Percentiles rank a stretch among this genome's conserved stretches.
Evolutionary conservation across 108 stramenopile species (phyloP).

Genomic region (Mediolabrus comicus): DNA sequence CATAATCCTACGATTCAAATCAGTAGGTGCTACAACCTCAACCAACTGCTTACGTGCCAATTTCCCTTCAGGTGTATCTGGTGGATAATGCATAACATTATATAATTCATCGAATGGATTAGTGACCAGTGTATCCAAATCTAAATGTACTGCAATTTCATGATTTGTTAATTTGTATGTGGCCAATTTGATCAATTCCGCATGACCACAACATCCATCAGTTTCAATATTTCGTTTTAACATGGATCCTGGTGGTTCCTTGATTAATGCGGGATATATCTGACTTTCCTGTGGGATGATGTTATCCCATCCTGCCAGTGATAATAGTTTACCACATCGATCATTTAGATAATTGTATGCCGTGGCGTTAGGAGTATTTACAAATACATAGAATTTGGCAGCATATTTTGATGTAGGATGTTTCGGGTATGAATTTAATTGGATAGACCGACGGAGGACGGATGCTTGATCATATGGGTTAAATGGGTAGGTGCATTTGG

Average conservation of each 20-base stretch:
- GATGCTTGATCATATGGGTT: slow-evolving; percentile 52
- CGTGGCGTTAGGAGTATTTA: slow-evolving; percentile 22
- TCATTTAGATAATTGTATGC: not conserved
- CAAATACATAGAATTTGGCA: slow-evolving; percentile 52
- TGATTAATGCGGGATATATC: slow-evolving; percentile 24
- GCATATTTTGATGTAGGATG: slow-evolving; percentile 26
- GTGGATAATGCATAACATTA: slow-evolving; percentile 47
- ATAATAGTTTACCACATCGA: slow-evolving; percentile 17
- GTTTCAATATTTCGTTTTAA: not conserved
- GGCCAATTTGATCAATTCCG: slow-evolving; percentile 85
- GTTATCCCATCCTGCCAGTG: slow-evolving; percentile 38
- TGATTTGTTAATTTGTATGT: slow-evolving; percentile 63
- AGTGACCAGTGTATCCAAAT: slow-evolving; percentile 56
- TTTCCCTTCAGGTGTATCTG: slow-evolving; percentile 2
- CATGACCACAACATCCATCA: slow-evolving; percentile 75
- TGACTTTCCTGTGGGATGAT: slow-evolving; percentile 23
- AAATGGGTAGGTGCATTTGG: slow-evolving; percentile 19
- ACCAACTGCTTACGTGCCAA: not conserved
- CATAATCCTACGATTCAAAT: slow-evolving; percentile 6
- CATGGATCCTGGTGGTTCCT: slow-evolving; percentile 4
- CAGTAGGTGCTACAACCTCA: slow-evolving; percentile 18
- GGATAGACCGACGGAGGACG: slow-evolving; percentile 58
- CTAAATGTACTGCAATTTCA: slow-evolving; percentile 65
- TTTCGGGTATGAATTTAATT: slow-evolving; percentile 37
- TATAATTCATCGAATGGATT: slow-evolving; percentile 64